These are phyloP conservation scores for Stenogyne calaminthoides DNA, from an alignment of 305 asterid genomes.

Conservation along the genomic window DNA sequence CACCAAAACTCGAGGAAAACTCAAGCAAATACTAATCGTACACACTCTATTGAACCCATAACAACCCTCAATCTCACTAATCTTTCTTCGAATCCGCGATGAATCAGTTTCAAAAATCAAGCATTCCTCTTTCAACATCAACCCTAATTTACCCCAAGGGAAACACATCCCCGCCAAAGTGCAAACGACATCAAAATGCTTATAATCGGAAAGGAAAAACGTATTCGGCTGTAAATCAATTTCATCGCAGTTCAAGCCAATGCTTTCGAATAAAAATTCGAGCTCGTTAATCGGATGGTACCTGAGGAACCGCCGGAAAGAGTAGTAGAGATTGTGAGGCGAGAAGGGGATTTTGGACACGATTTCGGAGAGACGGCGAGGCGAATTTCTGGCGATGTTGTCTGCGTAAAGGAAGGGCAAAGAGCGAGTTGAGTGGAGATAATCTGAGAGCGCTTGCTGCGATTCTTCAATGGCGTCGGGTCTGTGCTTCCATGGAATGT, in stretches of 20 bases:
- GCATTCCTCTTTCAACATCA: conserved; percentile 39
- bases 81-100: conserved; percentile 27
- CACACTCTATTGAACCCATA: conserved; percentile 44
- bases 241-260: conserved; percentile 41
- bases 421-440: conserved; percentile 57
- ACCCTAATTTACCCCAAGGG: conserved; percentile 65
- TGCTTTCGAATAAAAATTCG: conserved; percentile 67
- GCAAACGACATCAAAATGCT: conserved; percentile 49
- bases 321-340: conserved; percentile 28
- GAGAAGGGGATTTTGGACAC: conserved; percentile 49
- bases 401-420: conserved; percentile 64
- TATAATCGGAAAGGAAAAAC: conserved; percentile 51
- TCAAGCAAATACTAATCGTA: conserved; percentile 56
- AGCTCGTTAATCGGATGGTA: conserved; percentile 74
- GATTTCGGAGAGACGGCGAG: conserved; percentile 41
- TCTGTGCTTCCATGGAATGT: conserved; percentile 51
- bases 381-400: conserved; percentile 49
- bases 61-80: conserved; percentile 36
- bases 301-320: conserved; percentile 60
- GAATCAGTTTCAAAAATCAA: conserved; percentile 35
- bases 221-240: conserved; percentile 35
- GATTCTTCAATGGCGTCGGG: conserved; percentile 44
- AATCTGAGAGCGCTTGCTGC: conserved; percentile 47
- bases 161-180: conserved; percentile 58
- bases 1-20: conserved; percentile 47